Evolutionary conservation across 2,329 filamentous ascomycete species (phyloP), one percentile per base, ranked within the genome.

Genomic region (Trichoderma pleuroti): DNA sequence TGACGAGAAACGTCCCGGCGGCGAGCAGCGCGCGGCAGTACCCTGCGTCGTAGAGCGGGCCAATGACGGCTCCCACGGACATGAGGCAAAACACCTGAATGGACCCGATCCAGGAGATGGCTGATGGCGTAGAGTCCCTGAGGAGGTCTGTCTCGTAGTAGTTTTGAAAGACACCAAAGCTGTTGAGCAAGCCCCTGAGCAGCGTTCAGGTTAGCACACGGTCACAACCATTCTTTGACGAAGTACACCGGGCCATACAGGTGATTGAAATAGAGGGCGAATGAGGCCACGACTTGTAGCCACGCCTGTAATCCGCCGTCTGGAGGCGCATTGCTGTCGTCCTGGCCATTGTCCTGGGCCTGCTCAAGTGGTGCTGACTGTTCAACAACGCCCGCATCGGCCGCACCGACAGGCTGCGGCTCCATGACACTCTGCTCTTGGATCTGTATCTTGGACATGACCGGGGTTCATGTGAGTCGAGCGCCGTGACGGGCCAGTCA

Each of bases 81-180:
- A 83, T 78, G 56, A 85, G 75, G 30, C 84, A 77, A 46, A 81
- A 81, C 8, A 77, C 77, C 71, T 85, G 83, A 11, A 84, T 73
- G 18, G 82, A 81, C 34, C 80, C 82, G 70, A 85, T 83, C 82
- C 83, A 84, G 5, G 82, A 83, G 54, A 86, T 84, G 49, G 76
- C 72, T 4, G 77, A 76, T 6, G 77, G 72, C 1, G 78, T 76
- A 11, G 70, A 67, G 18, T 49, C 21, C 0, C 10, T n/a, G 14
- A 83, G 76, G 8, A 78, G 71, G 26, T 72, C 46, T 8, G 63
- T 62, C 16, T 76, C 72, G 75, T 82, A 83, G 72, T 80, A 78
- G 6, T 76, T 71, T 70, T 81, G 78, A 68, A 77, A 82, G 36
- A 79, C 77, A 32, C 81, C 82, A 39, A 79, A 82, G n/a, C 76